Evolutionary conservation across 2,329 filamentous ascomycete genomes (phyloP).

Genomic region (Fusarium annulatum): DNA sequence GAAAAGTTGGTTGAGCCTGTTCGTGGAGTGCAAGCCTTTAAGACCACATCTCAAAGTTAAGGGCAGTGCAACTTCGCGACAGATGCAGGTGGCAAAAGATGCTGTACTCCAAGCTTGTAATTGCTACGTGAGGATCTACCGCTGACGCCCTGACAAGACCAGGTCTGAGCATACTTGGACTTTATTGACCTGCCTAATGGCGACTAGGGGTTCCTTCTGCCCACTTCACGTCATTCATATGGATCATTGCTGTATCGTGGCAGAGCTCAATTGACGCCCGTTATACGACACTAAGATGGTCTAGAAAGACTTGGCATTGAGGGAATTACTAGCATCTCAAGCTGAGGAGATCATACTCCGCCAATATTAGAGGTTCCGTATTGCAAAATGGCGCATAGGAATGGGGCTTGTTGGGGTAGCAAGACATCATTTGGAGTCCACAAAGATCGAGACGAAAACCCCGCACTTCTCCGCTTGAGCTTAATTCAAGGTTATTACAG

Average conservation of each 20-base stretch:
- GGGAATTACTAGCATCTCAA: neutral
- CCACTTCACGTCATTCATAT: neutral
- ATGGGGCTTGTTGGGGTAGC: neutral
- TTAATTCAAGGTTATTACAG: neutral
- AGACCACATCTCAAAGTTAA: accelerated
- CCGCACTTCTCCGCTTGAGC: neutral
- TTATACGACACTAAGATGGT: neutral
- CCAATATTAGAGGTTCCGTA: neutral
- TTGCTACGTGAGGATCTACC: too few relatives aligned
- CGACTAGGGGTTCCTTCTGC: neutral
- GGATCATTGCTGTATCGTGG: accelerated
- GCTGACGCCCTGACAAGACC: neutral
- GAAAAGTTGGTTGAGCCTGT: neutral
- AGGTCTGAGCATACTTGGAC: too few relatives aligned
- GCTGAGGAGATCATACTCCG: neutral
- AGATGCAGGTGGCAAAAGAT: neutral
- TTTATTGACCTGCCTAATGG: neutral
- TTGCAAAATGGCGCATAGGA: neutral
- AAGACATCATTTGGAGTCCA: neutral
- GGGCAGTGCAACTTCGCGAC: accelerated
- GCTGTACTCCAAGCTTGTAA: too few relatives aligned
- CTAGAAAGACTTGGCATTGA: neutral
- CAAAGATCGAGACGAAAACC: neutral
- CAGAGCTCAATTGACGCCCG: neutral
- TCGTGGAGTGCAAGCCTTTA: neutral